Percentiles rank a stretch among this genome's conserved stretches.
Conservation (phyloP, 345 rosid species). For the Syzygium jambos region DNA sequence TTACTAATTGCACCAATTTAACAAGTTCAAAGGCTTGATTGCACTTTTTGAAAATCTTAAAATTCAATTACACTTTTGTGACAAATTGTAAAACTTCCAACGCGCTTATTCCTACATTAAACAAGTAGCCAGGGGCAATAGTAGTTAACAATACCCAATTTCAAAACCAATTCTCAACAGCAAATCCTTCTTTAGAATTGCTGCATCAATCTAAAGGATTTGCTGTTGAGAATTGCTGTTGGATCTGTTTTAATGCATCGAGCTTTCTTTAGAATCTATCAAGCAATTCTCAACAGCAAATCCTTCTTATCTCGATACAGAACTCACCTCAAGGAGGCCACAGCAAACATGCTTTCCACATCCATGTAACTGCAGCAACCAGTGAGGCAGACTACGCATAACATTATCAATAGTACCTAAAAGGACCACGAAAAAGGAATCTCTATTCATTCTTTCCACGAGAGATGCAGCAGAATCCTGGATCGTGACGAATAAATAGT, state of each 20-base stretch:
- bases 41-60: not conserved
- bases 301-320: not conserved
- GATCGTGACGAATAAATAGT: not conserved
- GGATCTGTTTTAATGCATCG: not conserved
- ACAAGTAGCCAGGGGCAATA: not conserved
- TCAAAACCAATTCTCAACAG: not conserved
- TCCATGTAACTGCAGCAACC: not conserved
- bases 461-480: not conserved
- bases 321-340: not conserved
- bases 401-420: not conserved
- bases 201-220: too few relatives aligned
- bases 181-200: too few relatives aligned
- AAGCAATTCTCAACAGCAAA: not conserved
- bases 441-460: not conserved
- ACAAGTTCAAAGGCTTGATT: not conserved
- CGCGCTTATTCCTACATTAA: not conserved
- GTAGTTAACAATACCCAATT: not conserved
- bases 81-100: not conserved
- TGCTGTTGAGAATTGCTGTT: not conserved
- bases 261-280: not conserved
- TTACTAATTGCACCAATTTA: not conserved
- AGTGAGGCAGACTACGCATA: not conserved
- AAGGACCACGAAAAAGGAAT: not conserved
- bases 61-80: fast-evolving
- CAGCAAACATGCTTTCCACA: not conserved